Evolutionary conservation across 1,284 basidiomycete genomes (phyloP).

Genomic region (Ustilago xerochloae): DNA sequence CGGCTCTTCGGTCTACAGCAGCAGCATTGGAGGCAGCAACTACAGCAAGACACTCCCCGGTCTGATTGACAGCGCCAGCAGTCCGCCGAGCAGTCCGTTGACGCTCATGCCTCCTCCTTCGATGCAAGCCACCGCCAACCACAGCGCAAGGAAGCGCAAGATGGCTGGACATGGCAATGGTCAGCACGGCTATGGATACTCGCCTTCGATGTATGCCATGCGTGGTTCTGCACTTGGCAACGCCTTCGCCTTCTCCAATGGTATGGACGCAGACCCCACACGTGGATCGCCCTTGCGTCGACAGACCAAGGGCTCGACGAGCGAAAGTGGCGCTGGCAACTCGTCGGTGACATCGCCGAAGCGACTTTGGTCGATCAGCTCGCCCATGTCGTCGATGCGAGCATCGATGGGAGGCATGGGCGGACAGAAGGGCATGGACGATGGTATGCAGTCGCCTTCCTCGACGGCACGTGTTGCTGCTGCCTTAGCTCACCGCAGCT

Average conservation of each 20-base stretch:
- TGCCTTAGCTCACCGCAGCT: slow-evolving; percentile 42
- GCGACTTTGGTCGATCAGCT: slow-evolving; percentile 50
- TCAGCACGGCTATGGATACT: slow-evolving; percentile 41
- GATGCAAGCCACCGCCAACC: slow-evolving; percentile 42
- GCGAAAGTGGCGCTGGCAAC: slow-evolving; percentile 16
- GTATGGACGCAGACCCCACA: slow-evolving; percentile 32
- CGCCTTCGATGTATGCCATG: slow-evolving; percentile 40
- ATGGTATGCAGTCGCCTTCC: slow-evolving; percentile 37
- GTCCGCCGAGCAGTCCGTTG: slow-evolving; percentile 57
- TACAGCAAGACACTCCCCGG: slow-evolving; percentile 50
- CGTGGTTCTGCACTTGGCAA: slow-evolving; percentile 39
- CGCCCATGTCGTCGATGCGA: slow-evolving; percentile 51
- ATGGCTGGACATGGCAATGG: slow-evolving; percentile 43
- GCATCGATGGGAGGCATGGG: slow-evolving; percentile 6
- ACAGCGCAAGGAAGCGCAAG: slow-evolving; percentile 57
- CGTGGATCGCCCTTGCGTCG: slow-evolving; percentile 44
- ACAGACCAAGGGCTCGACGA: slow-evolving; percentile 27
- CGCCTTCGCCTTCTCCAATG: slow-evolving; percentile 39
- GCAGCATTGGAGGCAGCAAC: slow-evolving; percentile 51
- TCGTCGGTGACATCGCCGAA: slow-evolving; percentile 44
- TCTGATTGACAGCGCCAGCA: slow-evolving; percentile 60
- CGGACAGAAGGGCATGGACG: slow-evolving; percentile 25
- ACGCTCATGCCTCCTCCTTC: slow-evolving; percentile 59
- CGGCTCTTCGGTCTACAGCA: slow-evolving; percentile 34
- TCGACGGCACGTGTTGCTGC: slow-evolving; percentile 42